phyloP scores from a whole-genome alignment of 495 filamentous ascomycete genomes.

The Hyphodiscus hymeniophilus region DNA sequence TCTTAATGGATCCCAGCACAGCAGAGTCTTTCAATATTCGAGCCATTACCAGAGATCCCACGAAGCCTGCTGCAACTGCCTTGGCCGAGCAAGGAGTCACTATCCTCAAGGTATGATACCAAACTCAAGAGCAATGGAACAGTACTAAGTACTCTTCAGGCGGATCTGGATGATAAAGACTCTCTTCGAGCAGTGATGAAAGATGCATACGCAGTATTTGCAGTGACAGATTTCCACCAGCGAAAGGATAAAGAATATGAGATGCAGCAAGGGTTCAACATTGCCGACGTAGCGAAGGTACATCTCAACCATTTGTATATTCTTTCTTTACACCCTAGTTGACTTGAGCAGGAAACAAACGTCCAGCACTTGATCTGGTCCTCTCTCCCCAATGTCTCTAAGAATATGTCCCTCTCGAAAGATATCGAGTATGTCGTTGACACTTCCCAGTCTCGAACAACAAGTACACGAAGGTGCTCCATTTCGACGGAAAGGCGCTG shows the following conservation, averaged over 20 bases:
- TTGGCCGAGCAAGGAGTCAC: conserved; percentile 32
- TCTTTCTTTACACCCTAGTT: too few species aligned
- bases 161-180: conserved; percentile 38
- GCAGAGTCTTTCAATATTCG: conserved; percentile 41
- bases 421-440: neutral
- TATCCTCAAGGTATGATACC: conserved; percentile 17
- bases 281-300: conserved; percentile 41
- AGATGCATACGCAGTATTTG: conserved; percentile 46
- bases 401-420: conserved; percentile 17
- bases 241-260: conserved; percentile 37
- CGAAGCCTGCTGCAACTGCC: conserved; percentile 30
- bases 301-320: too few species aligned
- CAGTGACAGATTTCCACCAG: conserved; percentile 47
- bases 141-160: conserved; percentile 19
- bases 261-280: conserved; percentile 42
- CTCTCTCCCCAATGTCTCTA: conserved; percentile 25
- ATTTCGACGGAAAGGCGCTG: conserved; percentile 53
- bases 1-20: conserved; percentile 39
- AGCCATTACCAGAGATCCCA: conserved; percentile 44
- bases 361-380: conserved; percentile 46
- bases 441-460: conserved; percentile 28
- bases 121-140: neutral
- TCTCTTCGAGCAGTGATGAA: conserved; percentile 38
- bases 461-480: conserved; percentile 39
- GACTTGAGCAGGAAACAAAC: conserved; percentile 20